Percentiles rank a stretch among this genome's conserved stretches.
phyloP scores from a whole-genome alignment of 169 alveolate genomes.

The Perkinsus olseni region DNA sequence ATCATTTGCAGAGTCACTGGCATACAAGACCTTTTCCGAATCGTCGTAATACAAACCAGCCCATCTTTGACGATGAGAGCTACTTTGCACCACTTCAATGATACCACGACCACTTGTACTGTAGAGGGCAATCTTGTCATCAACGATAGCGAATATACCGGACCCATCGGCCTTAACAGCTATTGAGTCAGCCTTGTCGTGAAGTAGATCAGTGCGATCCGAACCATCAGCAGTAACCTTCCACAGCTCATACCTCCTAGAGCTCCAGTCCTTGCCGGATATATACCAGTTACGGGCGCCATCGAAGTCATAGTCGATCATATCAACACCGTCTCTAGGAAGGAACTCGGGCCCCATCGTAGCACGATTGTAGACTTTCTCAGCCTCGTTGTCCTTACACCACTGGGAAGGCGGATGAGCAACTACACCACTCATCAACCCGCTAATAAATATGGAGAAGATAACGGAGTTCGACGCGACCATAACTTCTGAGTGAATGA shows the following conservation, averaged over 20 bases:
- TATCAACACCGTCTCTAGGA: neutral
- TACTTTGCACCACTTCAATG: neutral
- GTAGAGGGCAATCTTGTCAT: neutral
- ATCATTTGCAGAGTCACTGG: neutral
- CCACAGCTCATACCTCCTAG: neutral
- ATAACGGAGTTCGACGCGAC: neutral
- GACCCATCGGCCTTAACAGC: neutral
- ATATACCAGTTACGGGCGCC: neutral
- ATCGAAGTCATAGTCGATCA: neutral
- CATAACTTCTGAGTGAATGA: neutral
- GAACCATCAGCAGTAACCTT: conserved; percentile 1
- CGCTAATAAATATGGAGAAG: neutral
- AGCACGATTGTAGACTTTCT: neutral
- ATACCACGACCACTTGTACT: neutral
- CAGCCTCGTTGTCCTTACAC: neutral
- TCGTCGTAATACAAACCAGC: neutral
- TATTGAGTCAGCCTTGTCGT: neutral
- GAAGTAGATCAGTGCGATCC: neutral
- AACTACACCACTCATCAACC: neutral
- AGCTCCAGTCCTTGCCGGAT: neutral
- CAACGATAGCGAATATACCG: neutral
- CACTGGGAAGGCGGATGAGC: neutral
- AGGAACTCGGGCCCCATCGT: neutral
- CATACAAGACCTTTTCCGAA: neutral
- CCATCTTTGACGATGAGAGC: neutral